Base-by-base conservation (phyloP, 2,329 filamentous ascomycete genomes). In the Fusarium sambucinum region DNA sequence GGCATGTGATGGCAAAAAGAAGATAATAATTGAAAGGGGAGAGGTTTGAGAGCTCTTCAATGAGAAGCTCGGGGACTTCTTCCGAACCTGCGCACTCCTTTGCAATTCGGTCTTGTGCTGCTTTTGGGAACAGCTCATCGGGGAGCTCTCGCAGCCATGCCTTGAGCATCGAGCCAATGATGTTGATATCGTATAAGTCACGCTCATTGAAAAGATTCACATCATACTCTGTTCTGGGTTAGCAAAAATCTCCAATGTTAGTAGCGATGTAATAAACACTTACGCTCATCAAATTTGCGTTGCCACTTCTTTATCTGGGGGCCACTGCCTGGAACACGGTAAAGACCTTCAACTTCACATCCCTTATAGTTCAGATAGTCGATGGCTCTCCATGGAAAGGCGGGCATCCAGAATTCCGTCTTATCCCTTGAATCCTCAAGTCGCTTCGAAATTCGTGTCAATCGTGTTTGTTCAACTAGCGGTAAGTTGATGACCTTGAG, bases 391-490 rank as follows among this genome's bases (percentile, higher is more conserved):
- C 95, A 97, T 1, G 95, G 94, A 60, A 98, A 90, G 9, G 94
- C 92, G 14, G 95, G 95, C 94, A 98, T 97, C 95, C 95, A 98
- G 76, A 96, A 98, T 76, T 97, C 95, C 1, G 95, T 98, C 84
- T 97, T 97, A 76, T 98, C 95, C 66, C 90, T 88, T 12, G 94
- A 97, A 63, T 92, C 89, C 75, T 96, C 93, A 42, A 98, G 83
- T 30, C 91, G 89, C 79, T 95, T 96, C 10, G 94, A 96, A 76
- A 98, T 97, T 67, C 95, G 88, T 1, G 95, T 97, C 68, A 90
- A 84, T n/a, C 95, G 89, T 9, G 94, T 94, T 80, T 98, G 95
- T 77, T 97, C 91, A 27, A 97, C 86, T 30, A 98, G 82, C 2
- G 94, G 93, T 50, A 92, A 83, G 74, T 96, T 97, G 77, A 98